phyloP scores from a whole-genome alignment of 176 grass and related monocot species.

The Lolium perenne region DNA sequence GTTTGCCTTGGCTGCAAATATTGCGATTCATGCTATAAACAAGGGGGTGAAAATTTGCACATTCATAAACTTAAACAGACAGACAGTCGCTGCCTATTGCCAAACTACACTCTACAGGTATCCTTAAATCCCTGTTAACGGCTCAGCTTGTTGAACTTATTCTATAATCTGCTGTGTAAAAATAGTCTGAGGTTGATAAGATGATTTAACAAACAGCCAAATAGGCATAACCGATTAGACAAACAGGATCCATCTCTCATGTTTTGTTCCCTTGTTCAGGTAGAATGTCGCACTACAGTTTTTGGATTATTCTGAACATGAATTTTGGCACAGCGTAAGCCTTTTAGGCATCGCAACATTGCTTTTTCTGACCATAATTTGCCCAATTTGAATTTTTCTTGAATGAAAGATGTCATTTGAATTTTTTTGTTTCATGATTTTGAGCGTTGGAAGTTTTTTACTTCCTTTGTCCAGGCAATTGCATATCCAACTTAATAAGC shows the following conservation, averaged over 20 bases:
- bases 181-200: background rate
- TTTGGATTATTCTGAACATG: background rate
- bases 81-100: constrained; percentile 28
- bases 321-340: background rate
- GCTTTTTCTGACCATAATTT: constrained; percentile 6
- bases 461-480: background rate
- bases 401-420: background rate
- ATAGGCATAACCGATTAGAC: background rate
- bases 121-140: background rate
- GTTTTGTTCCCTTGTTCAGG: constrained; percentile 4
- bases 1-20: constrained; percentile 65
- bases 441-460: constrained; percentile 11
- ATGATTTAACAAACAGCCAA: background rate
- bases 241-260: constrained; percentile 5
- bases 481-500: constrained; percentile 12
- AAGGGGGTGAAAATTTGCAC: constrained; percentile 60
- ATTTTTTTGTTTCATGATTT: background rate
- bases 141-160: background rate
- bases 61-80: constrained; percentile 64
- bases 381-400: background rate
- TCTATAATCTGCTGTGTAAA: background rate
- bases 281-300: background rate
- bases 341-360: background rate
- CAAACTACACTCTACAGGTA: constrained; percentile 53
- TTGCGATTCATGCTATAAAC: constrained; percentile 78